phyloP scores from a whole-genome alignment of 2,329 filamentous ascomycete genomes.

The Aaosphaeria arxii region DNA sequence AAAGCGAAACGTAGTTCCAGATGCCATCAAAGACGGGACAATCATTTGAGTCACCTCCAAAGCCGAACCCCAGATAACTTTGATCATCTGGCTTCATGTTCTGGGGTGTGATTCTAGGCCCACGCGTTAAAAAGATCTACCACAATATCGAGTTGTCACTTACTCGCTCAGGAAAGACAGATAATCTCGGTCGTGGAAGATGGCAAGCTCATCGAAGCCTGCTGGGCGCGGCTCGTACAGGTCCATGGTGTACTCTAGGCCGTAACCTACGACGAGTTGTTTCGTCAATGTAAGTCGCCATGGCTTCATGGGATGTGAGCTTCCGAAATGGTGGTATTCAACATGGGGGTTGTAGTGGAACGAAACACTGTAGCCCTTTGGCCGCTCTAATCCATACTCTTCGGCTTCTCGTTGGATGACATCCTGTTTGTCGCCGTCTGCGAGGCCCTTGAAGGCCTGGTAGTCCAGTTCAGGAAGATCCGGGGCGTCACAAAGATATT shows the following conservation, averaged over 20 bases:
- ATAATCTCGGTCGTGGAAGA: constrained; percentile 87
- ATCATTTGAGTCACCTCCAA: constrained; percentile 69
- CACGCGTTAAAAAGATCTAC: not conserved
- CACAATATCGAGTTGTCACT: constrained; percentile 2
- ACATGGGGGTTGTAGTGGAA: constrained; percentile 95
- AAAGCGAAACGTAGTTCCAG: constrained; percentile 92
- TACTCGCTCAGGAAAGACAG: constrained; percentile 71
- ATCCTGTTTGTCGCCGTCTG: constrained; percentile 41
- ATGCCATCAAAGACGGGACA: constrained; percentile 96
- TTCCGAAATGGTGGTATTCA: constrained; percentile 95
- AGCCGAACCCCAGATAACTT: constrained; percentile 66
- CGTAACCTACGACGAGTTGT: constrained; percentile 89
- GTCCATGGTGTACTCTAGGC: constrained; percentile 96
- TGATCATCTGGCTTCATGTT: constrained; percentile 43
- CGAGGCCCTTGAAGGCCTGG: constrained; percentile 28
- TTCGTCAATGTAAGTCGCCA: constrained; percentile 96
- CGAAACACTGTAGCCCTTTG: constrained; percentile 85
- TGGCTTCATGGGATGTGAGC: constrained; percentile 98
- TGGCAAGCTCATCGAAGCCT: constrained; percentile 79
- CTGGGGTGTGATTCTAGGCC: constrained; percentile 44
- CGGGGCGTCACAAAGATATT: constrained; percentile 28
- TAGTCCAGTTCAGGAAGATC: constrained; percentile 25
- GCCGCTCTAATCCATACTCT: constrained; percentile 68
- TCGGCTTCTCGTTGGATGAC: constrained; percentile 55
- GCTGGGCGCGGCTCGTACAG: constrained; percentile 82